These are phyloP conservation scores for Capronia coronata DNA, from an alignment of 2,329 filamentous ascomycete species.

Conservation along the genomic window DNA sequence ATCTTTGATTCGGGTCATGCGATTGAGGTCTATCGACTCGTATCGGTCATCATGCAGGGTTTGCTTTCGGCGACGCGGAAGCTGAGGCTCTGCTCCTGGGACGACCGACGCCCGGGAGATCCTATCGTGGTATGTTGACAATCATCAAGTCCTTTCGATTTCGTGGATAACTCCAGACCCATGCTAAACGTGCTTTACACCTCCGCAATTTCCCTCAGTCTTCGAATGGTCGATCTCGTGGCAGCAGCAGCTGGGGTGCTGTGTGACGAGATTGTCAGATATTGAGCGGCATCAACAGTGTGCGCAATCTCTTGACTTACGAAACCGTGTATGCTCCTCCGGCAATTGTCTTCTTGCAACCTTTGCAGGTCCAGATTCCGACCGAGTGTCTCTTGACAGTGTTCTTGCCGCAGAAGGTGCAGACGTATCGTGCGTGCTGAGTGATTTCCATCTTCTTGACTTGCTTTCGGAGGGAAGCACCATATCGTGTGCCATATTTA, in stretches of 20 bases:
- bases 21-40: constrained; percentile 27
- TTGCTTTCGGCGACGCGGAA: constrained; percentile 18
- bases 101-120: constrained; percentile 14
- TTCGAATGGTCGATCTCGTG: constrained; percentile 92
- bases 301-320: constrained; percentile 57
- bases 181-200: constrained; percentile 43
- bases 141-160: constrained; percentile 9
- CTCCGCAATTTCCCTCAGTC: constrained; percentile 95
- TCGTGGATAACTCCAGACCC: constrained; percentile 20
- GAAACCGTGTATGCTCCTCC: constrained; percentile 93
- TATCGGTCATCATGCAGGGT: constrained; percentile 13
- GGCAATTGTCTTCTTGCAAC: constrained; percentile 89
- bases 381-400: constrained; percentile 84
- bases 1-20: constrained; percentile 17
- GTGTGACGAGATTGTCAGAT: constrained; percentile 20
- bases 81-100: constrained; percentile 11
- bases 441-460: constrained; percentile 99
- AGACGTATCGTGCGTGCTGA: constrained; percentile 90
- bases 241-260: constrained; percentile 89
- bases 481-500: constrained; percentile 98
- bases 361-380: constrained; percentile 95
- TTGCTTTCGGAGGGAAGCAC: constrained; percentile 98
- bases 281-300: background rate
- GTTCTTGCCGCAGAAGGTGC: constrained; percentile 98
- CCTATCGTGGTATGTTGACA: constrained; percentile 11